A percentile compares a stretch with the other conserved stretches of the same genome.
Conservation (phyloP, 1,284 basidiomycete genomes). For the Boletus semigastroideus region DNA sequence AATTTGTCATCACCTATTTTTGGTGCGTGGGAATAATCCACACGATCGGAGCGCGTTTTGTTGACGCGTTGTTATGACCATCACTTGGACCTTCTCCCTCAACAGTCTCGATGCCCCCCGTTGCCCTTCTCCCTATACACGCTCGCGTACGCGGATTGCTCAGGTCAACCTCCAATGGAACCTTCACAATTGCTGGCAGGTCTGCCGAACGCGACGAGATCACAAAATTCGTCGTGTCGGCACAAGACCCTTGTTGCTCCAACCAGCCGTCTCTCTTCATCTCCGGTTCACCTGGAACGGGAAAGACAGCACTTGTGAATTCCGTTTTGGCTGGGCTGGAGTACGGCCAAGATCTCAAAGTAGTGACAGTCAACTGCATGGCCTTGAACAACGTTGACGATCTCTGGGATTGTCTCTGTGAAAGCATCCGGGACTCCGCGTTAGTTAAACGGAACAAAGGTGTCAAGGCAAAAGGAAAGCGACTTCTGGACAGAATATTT, state of each 20-base stretch:
- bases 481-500: constrained; percentile 44
- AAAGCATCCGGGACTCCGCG: constrained; percentile 47
- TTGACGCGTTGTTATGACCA: constrained; percentile 17
- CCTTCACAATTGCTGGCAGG: constrained; percentile 59
- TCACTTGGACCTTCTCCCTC: constrained; percentile 34
- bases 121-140: constrained; percentile 54
- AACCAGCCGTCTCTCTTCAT: constrained; percentile 58
- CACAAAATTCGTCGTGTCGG: constrained; percentile 50
- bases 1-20: no score
- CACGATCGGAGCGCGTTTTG: constrained; percentile 19
- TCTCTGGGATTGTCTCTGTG: constrained; percentile 68
- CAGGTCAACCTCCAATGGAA: constrained; percentile 62
- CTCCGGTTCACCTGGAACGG: constrained; percentile 78
- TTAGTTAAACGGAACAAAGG: constrained; percentile 39
- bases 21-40: constrained; percentile 10
- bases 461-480: constrained; percentile 39
- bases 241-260: constrained; percentile 39
- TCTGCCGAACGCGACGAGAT: constrained; percentile 58
- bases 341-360: constrained; percentile 38
- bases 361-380: constrained; percentile 76
- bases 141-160: constrained; percentile 65
- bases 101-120: constrained; percentile 58
- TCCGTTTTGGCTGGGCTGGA: constrained; percentile 49
- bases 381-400: constrained; percentile 60
- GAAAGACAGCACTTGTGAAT: constrained; percentile 79